Percentiles rank a stretch among this genome's conserved stretches.
These are phyloP conservation scores for Mrakia blollopis DNA, from an alignment of 768 basidiomycete species.

Conservation along the genomic window DNA sequence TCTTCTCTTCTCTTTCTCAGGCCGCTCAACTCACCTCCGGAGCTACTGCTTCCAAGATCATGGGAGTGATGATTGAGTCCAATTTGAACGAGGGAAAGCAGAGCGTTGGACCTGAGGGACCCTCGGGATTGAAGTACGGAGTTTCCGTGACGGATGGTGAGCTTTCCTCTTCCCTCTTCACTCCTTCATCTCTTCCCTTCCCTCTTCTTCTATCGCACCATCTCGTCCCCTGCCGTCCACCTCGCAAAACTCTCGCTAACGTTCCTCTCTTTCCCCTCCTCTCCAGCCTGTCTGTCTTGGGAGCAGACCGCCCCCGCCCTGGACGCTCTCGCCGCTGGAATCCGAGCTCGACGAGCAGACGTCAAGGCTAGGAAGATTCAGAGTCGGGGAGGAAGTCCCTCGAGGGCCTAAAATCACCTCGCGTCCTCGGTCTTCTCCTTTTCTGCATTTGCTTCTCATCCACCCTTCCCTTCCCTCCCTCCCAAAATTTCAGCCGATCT, in stretches of 20 bases:
- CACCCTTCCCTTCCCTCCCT: neutral
- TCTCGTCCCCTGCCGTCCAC: no score
- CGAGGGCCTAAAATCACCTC: neutral
- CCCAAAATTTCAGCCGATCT: neutral
- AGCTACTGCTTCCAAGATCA: constrained; percentile 64
- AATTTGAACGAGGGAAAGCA: constrained; percentile 57
- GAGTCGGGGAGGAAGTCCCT: neutral
- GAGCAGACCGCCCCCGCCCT: constrained; percentile 60
- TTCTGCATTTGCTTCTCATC: neutral
- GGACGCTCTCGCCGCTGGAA: constrained; percentile 80
- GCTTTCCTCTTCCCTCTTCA: constrained; percentile 16
- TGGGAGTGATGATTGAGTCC: constrained; percentile 59
- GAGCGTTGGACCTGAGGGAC: constrained; percentile 61
- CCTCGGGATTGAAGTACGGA: constrained; percentile 47
- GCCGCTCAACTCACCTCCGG: constrained; percentile 65
- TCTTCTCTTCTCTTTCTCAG: constrained; percentile 45
- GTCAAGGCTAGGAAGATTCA: constrained; percentile 12
- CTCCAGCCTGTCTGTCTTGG: constrained; percentile 34
- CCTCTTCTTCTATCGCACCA: no score
- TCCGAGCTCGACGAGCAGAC: constrained; percentile 58
- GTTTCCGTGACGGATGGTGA: constrained; percentile 42
- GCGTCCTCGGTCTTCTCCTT: neutral
- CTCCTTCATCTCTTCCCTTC: neutral
- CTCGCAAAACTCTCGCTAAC: constrained; percentile 41
- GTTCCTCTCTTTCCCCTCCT: neutral